Percentiles rank a stretch among this genome's conserved stretches.
phyloP scores from a whole-genome alignment of 192 early-diverging fungal species.

The Coemansia guatemalensis region DNA sequence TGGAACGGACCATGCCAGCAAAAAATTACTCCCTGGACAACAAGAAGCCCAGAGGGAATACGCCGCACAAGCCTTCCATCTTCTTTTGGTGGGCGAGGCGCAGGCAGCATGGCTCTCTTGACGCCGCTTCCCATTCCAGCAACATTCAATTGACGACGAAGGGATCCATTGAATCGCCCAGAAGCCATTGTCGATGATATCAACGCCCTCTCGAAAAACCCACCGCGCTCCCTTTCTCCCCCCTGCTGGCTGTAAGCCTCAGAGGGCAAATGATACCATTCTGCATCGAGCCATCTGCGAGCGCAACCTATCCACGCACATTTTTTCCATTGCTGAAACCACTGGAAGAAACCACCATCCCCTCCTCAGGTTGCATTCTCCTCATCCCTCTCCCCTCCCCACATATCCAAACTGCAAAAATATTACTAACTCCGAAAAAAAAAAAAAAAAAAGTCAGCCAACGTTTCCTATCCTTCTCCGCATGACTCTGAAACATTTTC shows the following conservation, averaged over 20 bases:
- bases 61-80: not conserved
- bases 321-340: not conserved
- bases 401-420: too few species aligned
- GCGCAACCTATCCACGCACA: not conserved
- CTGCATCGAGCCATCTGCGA: not conserved
- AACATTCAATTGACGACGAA: not conserved
- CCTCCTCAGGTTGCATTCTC: too few species aligned
- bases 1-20: slow-evolving; percentile 1
- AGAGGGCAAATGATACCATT: not conserved
- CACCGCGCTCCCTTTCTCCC: not conserved
- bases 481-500: not conserved
- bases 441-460: not conserved
- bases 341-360: too few species aligned
- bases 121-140: not conserved
- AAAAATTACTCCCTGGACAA: not conserved
- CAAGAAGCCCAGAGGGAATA: too few species aligned
- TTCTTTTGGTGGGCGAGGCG: not conserved
- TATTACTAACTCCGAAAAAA: not conserved
- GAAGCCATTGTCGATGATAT: too few species aligned
- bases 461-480: not conserved
- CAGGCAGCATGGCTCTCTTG: not conserved
- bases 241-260: not conserved
- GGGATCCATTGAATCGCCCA: not conserved
- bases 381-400: too few species aligned
- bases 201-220: not conserved